Evolutionary conservation across 1,139 yeast species (phyloP).

Genomic region (Arxiozyma heterogenica): DNA sequence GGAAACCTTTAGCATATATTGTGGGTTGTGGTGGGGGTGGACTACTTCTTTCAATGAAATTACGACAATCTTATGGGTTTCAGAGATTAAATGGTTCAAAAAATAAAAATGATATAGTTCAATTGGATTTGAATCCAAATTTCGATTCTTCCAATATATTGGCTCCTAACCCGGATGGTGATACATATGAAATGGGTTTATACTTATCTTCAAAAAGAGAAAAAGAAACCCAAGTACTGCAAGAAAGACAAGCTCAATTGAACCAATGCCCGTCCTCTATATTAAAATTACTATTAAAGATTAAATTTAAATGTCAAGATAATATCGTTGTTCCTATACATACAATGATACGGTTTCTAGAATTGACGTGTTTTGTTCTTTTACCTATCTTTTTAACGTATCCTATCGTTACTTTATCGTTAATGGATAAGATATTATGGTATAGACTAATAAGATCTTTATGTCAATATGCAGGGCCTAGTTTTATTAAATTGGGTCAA

Average conservation of each 20-base stretch:
- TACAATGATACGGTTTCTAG: conserved; percentile 59
- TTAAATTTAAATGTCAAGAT: conserved; percentile 30
- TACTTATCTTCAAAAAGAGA: conserved; percentile 53
- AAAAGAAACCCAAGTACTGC: conserved; percentile 30
- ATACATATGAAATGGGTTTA: conserved; percentile 62
- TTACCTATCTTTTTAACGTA: conserved; percentile 56
- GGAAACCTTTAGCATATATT: not conserved
- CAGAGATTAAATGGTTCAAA: not conserved
- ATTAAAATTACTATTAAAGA: not conserved
- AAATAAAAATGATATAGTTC: not conserved
- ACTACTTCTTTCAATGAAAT: not conserved
- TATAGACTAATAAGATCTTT: conserved; percentile 54
- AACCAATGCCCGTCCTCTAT: conserved; percentile 10
- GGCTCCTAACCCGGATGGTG: conserved; percentile 40
- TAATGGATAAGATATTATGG: conserved; percentile 56
- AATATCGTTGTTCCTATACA: conserved; percentile 58
- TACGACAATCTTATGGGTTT: conserved; percentile 6
- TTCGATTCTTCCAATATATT: conserved; percentile 14
- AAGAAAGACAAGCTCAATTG: conserved; percentile 18
- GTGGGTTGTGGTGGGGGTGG: not conserved
- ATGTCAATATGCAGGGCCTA: conserved; percentile 85
- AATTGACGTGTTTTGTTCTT: conserved; percentile 45
- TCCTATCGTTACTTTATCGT: conserved; percentile 43
- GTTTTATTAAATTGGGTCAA: conserved; percentile 91
- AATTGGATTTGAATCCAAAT: not conserved